phyloP scores from a whole-genome alignment of 345 rosid species.

The Theobroma cacao region DNA sequence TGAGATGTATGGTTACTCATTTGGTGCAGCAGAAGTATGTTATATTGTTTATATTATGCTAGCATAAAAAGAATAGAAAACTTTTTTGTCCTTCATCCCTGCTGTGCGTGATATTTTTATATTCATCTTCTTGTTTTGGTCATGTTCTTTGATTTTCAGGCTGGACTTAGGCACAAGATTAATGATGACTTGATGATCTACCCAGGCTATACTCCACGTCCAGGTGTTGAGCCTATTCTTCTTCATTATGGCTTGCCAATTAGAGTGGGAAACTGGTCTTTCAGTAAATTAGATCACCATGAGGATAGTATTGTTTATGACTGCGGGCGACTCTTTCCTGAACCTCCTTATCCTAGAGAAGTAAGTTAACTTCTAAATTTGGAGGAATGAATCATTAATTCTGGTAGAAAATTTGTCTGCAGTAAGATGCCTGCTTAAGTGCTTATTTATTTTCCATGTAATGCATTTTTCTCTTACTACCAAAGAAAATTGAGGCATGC shows the following conservation, averaged over 20 bases:
- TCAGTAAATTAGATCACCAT: slow-evolving; percentile 84
- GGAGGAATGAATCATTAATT: background rate
- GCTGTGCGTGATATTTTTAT: background rate
- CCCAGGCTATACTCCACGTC: slow-evolving; percentile 87
- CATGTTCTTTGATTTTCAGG: slow-evolving; percentile 41
- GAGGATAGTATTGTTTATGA: slow-evolving; percentile 87
- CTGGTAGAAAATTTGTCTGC: background rate
- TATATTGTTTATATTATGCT: slow-evolving; percentile 15
- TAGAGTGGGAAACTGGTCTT: slow-evolving; percentile 91
- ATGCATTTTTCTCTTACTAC: background rate
- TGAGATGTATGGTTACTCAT: slow-evolving; percentile 99
- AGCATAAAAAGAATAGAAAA: background rate
- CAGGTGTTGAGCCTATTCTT: slow-evolving; percentile 84
- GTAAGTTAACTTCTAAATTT: slow-evolving; percentile 37
- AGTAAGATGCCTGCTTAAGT: background rate
- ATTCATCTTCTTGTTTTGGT: slow-evolving; percentile 1
- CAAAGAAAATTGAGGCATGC: background rate
- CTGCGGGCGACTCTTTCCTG: slow-evolving; percentile 84
- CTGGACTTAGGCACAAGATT: slow-evolving; percentile 92
- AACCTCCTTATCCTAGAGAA: slow-evolving; percentile 98
- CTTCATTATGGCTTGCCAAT: slow-evolving; percentile 93
- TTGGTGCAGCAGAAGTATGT: slow-evolving; percentile 95
- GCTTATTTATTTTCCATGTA: slow-evolving; percentile 1
- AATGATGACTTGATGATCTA: slow-evolving; percentile 88
- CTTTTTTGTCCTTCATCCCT: background rate